phyloP scores from a whole-genome alignment of 768 basidiomycete species.

The Suillus lakei region DNA sequence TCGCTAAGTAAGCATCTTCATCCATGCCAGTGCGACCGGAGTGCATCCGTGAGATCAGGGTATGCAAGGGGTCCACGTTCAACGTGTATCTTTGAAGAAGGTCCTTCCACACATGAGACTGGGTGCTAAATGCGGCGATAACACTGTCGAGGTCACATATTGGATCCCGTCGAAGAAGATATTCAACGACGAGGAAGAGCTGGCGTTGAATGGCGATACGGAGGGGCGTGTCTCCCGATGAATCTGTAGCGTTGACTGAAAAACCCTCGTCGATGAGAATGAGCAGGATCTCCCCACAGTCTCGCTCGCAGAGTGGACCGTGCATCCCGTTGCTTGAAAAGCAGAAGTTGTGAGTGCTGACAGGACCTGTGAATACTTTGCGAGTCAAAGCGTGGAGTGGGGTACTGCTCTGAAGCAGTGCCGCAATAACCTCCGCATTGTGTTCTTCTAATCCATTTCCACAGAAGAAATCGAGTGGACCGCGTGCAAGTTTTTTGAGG shows the following conservation, averaged over 20 bases:
- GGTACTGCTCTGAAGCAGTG: background rate
- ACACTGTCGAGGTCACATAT: background rate
- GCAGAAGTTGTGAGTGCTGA: background rate
- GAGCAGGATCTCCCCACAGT: background rate
- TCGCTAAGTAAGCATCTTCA: background rate
- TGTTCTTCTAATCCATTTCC: background rate
- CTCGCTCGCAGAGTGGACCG: background rate
- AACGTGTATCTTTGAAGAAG: constrained; percentile 2
- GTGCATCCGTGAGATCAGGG: background rate
- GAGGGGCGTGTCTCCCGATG: background rate
- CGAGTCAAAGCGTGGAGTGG: background rate
- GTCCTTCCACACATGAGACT: background rate
- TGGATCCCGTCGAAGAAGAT: background rate
- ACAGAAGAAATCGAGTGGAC: background rate
- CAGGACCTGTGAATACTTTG: background rate
- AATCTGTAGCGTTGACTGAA: background rate
- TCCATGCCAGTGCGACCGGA: background rate
- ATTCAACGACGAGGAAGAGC: background rate
- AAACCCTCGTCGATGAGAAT: background rate
- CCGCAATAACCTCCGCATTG: background rate
- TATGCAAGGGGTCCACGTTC: background rate
- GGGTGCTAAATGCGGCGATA: background rate
- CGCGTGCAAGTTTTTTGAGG: background rate
- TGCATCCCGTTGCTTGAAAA: background rate
- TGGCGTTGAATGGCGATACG: background rate